Conservation (phyloP, 352 stramenopile species). For the Pythium aristosporum region DNA sequence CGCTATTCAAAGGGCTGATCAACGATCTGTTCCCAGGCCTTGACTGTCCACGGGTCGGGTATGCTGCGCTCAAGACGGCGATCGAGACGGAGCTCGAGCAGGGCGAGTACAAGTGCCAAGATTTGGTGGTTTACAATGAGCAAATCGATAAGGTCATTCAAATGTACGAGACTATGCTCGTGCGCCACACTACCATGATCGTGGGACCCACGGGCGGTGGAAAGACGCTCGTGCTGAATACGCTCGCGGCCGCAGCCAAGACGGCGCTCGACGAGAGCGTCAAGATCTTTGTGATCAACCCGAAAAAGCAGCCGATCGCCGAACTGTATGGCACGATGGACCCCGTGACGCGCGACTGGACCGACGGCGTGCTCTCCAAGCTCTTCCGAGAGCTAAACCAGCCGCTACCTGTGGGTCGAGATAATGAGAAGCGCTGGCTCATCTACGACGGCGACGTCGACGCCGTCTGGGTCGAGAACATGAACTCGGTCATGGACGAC, state of each 20-base stretch:
- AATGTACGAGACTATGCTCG: conserved; percentile 96
- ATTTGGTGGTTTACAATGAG: conserved; percentile 75
- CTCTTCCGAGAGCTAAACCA: conserved; percentile 95
- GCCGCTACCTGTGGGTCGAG: conserved; percentile 83
- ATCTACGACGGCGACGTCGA: conserved; percentile 97
- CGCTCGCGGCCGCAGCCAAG: conserved; percentile 82
- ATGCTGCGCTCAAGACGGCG: conserved; percentile 86
- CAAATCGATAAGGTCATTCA: conserved; percentile 97
- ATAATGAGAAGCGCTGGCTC: conserved; percentile 94
- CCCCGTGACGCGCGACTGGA: conserved; percentile 95
- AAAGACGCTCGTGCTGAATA: conserved; percentile 93
- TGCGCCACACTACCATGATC: conserved; percentile 96
- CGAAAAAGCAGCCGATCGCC: conserved; percentile 92
- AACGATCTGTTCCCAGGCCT: conserved; percentile 94
- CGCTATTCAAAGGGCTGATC: conserved; percentile 93
- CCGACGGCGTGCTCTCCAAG: conserved; percentile 93
- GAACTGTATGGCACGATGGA: conserved; percentile 96
- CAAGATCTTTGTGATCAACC: conserved; percentile 94
- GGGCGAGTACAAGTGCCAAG: conserved; percentile 69
- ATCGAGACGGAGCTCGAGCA: conserved; percentile 85
- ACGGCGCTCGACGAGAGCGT: conserved; percentile 87
- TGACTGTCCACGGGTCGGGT: conserved; percentile 92
- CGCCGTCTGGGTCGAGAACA: conserved; percentile 96
- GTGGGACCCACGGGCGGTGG: conserved; percentile 92
- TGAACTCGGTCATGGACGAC: conserved; percentile 98